Evolutionary conservation across 805 yeast genomes (phyloP).

Genomic region (Saccharomyces mikatae): DNA sequence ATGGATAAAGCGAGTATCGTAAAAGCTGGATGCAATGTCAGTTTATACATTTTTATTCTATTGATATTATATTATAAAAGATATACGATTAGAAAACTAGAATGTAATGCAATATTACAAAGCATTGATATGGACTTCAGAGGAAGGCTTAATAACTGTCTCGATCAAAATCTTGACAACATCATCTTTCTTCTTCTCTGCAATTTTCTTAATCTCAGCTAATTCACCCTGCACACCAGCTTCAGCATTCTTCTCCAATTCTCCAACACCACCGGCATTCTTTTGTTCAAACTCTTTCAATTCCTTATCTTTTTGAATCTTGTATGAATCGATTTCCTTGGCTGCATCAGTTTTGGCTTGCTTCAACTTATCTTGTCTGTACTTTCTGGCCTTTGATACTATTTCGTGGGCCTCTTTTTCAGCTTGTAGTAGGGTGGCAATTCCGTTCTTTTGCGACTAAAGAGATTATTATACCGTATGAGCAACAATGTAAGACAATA

Average conservation of each 20-base stretch:
- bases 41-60: background rate
- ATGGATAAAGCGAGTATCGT: background rate
- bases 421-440: conserved; percentile 46
- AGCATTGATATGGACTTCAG: conserved; percentile 79
- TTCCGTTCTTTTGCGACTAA: conserved; percentile 30
- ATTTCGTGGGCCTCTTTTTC: conserved; percentile 97
- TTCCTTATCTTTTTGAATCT: conserved; percentile 73
- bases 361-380: conserved; percentile 70
- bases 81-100: background rate
- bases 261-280: conserved; percentile 51
- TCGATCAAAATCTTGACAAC: conserved; percentile 74
- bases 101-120: background rate
- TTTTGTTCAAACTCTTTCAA: conserved; percentile 62
- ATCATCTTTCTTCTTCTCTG: conserved; percentile 49
- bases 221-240: conserved; percentile 63
- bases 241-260: conserved; percentile 64
- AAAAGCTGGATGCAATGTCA: background rate
- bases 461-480: background rate
- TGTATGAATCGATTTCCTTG: conserved; percentile 79
- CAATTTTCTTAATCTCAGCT: conserved; percentile 56
- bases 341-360: conserved; percentile 93
- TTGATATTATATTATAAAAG: background rate
- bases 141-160: conserved; percentile 71
- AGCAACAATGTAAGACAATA: background rate
- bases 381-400: conserved; percentile 86